phyloP scores from a whole-genome alignment of 768 basidiomycete species.

The Pleurotus cornucopiae region DNA sequence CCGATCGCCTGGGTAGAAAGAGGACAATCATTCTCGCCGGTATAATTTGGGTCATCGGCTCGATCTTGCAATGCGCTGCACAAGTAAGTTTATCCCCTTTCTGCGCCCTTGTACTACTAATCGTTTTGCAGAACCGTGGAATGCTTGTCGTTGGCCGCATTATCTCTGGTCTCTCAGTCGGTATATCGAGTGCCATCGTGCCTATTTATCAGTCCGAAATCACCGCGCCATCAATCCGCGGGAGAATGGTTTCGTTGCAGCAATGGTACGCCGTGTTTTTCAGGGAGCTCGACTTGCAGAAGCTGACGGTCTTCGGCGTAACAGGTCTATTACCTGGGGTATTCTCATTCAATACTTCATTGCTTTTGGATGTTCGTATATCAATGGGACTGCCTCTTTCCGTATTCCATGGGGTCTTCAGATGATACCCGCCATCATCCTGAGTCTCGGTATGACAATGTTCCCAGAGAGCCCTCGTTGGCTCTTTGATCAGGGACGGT shows the following conservation, averaged over 20 bases:
- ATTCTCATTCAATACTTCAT: conserved; percentile 74
- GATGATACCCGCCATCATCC: conserved; percentile 71
- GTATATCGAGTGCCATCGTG: conserved; percentile 61
- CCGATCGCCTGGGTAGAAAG: conserved; percentile 64
- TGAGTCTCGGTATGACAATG: conserved; percentile 60
- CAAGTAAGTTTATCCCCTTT: conserved; percentile 24
- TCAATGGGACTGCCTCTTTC: conserved; percentile 67
- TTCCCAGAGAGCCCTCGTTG: conserved; percentile 75
- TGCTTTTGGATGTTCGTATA: conserved; percentile 72
- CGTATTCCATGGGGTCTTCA: conserved; percentile 80
- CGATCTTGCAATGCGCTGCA: conserved; percentile 65
- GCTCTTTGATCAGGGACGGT: conserved; percentile 61
- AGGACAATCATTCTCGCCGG: conserved; percentile 63
- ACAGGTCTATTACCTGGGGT: conserved; percentile 69
- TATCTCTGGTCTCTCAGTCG: conserved; percentile 65
- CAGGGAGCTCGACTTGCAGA: not conserved
- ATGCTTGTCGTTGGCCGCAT: conserved; percentile 73
- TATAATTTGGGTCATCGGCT: conserved; percentile 69
- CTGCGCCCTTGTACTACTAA: conserved; percentile 1
- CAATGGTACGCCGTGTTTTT: conserved; percentile 46
- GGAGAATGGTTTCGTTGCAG: conserved; percentile 71
- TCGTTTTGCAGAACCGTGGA: conserved; percentile 50
- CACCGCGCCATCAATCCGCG: conserved; percentile 67
- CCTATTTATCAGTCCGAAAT: conserved; percentile 77
- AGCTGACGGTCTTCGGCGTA: not conserved